Evolutionary conservation across 2,329 filamentous ascomycete genomes (phyloP).

Genomic region (Stemphylium vesicarium): DNA sequence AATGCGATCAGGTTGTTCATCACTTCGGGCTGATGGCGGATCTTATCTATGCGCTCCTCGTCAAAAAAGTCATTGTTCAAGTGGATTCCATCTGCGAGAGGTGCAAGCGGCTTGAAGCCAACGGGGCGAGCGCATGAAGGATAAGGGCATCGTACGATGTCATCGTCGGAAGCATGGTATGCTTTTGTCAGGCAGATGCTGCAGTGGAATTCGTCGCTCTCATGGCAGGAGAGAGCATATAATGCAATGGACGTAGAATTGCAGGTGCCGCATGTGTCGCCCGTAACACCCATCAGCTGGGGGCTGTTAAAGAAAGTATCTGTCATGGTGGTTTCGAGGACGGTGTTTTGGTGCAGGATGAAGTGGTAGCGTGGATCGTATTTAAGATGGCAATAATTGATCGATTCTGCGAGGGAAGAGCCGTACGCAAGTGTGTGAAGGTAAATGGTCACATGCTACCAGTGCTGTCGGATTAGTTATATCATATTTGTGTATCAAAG

Average conservation of each 20-base stretch:
- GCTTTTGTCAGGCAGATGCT: slow-evolving; percentile 15
- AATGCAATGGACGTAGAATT: slow-evolving; percentile 2
- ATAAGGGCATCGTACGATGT: slow-evolving; percentile 14
- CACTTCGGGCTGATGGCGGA: slow-evolving; percentile 12
- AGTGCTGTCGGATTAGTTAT: no score
- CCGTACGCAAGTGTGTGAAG: no score
- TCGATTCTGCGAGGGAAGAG: no score
- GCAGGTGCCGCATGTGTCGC: slow-evolving; percentile 11
- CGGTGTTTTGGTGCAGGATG: not conserved
- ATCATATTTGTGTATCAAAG: no score
- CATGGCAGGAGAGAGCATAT: slow-evolving; percentile 14
- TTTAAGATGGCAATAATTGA: not conserved
- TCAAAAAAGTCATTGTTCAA: slow-evolving; percentile 3
- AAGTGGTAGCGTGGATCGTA: not conserved
- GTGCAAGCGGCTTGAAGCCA: slow-evolving; percentile 3
- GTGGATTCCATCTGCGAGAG: not conserved
- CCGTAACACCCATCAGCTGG: slow-evolving; percentile 12
- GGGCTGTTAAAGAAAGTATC: not conserved
- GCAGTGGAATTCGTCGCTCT: slow-evolving; percentile 15
- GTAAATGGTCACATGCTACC: no score
- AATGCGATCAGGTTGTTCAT: slow-evolving; percentile 17
- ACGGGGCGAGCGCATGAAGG: slow-evolving; percentile 3
- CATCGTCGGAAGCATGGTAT: slow-evolving; percentile 2
- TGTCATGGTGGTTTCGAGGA: not conserved
- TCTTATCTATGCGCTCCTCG: slow-evolving; percentile 9